phyloP scores from a whole-genome alignment of 1,139 yeast genomes.

The Sugiyamaella castrensis region DNA sequence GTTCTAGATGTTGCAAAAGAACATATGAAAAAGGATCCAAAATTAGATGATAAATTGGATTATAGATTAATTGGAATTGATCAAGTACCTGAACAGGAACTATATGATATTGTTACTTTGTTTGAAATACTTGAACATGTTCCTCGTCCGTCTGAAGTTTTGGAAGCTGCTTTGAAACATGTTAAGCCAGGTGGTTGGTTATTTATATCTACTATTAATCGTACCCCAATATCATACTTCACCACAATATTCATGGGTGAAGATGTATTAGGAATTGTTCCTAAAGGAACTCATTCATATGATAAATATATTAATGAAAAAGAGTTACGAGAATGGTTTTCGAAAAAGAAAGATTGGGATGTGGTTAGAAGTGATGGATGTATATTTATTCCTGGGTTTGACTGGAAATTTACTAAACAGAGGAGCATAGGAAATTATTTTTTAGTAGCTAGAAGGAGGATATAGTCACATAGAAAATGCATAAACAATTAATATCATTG shows the following conservation, averaged over 20 bases:
- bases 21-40: constrained; percentile 68
- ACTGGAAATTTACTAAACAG: constrained; percentile 71
- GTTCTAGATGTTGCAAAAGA: constrained; percentile 75
- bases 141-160: constrained; percentile 71
- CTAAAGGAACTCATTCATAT: constrained; percentile 86
- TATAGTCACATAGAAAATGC: neutral
- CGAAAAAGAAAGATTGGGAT: constrained; percentile 45
- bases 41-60: constrained; percentile 47
- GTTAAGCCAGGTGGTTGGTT: constrained; percentile 81
- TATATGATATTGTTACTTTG: constrained; percentile 77
- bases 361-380: constrained; percentile 74
- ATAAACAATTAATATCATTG: too few relatives aligned
- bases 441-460: constrained; percentile 59
- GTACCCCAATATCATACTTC: constrained; percentile 86
- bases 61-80: constrained; percentile 66
- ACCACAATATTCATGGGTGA: constrained; percentile 94
- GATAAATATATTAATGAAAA: constrained; percentile 76
- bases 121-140: constrained; percentile 96
- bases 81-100: constrained; percentile 43
- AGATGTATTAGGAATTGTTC: constrained; percentile 73
- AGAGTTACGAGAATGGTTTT: constrained; percentile 70
- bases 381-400: constrained; percentile 73
- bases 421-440: constrained; percentile 77
- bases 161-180: constrained; percentile 61
- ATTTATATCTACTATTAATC: constrained; percentile 85